These are phyloP conservation scores for Schizonepeta tenuifolia DNA, from an alignment of 257 asterid genomes.

Conservation along the genomic window DNA sequence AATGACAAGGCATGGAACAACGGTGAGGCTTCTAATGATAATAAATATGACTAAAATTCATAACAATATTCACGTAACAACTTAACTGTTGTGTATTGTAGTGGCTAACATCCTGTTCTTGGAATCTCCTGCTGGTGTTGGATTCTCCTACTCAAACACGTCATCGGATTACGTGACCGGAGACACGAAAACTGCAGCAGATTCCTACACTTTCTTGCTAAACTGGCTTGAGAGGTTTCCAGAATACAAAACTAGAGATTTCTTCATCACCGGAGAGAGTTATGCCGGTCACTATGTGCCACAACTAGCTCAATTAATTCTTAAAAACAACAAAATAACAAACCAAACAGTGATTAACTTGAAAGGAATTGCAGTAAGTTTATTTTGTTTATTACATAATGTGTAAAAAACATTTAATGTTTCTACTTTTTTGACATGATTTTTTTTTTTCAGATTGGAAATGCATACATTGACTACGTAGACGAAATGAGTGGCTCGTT, in stretches of 20 bases:
- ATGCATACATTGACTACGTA: conserved; percentile 44
- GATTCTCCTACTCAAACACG: conserved; percentile 67
- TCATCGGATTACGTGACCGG: conserved; percentile 53
- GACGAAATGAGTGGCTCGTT: conserved; percentile 32
- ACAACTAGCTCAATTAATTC: conserved; percentile 64
- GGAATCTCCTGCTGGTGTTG: conserved; percentile 81
- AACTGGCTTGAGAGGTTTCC: conserved; percentile 80
- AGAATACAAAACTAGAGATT: conserved; percentile 64
- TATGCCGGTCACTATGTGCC: conserved; percentile 79
- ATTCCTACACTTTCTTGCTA: conserved; percentile 53
- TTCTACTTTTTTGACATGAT: background rate
- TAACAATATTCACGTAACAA: background rate
- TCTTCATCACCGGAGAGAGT: conserved; percentile 72
- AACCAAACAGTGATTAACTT: conserved; percentile 50
- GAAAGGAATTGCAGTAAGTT: conserved; percentile 68
- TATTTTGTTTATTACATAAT: background rate
- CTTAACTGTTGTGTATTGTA: background rate
- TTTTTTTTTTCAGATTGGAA: conserved; percentile 50
- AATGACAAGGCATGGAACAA: conserved; percentile 57
- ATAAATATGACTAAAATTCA: background rate
- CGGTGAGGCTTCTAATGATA: conserved; percentile 33
- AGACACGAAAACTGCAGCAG: conserved; percentile 57
- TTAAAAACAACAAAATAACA: conserved; percentile 48
- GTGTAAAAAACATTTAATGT: background rate
- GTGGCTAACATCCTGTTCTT: conserved; percentile 64